These are phyloP conservation scores for Arthroderma uncinatum DNA, from an alignment of 2,329 filamentous ascomycete species.

Conservation along the genomic window DNA sequence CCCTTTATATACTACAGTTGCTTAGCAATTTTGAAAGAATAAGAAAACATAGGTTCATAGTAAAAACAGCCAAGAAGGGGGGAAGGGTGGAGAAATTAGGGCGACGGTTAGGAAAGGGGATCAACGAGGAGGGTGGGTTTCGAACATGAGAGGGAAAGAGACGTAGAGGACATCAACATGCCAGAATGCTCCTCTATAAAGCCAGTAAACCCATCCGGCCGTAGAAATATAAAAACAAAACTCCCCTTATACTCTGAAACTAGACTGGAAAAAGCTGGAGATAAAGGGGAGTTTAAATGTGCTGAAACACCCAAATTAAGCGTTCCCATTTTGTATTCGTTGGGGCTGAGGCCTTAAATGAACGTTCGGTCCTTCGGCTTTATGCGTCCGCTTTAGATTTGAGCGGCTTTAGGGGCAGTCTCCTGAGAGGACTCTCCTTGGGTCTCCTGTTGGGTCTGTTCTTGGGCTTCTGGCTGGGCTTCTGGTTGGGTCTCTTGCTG, in stretches of 20 bases:
- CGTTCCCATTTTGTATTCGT: not conserved
- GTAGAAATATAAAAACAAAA: not conserved
- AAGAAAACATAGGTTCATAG: not conserved
- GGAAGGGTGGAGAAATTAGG: not conserved
- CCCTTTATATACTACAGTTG: conserved; percentile 5
- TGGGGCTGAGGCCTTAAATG: not conserved
- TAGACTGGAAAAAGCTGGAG: not conserved
- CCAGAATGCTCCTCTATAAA: not conserved
- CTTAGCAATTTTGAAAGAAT: not conserved
- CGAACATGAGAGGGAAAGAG: not conserved
- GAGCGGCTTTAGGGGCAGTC: not conserved
- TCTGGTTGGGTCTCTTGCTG: not conserved
- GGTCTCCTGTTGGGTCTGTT: too few species aligned
- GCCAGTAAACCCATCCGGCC: not conserved
- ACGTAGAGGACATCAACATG: not conserved
- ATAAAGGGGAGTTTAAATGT: not conserved
- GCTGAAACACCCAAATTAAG: not conserved
- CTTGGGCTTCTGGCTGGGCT: too few species aligned
- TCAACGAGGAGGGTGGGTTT: not conserved
- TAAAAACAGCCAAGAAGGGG: not conserved
- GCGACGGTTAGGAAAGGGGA: not conserved
- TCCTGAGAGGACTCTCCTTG: not conserved
- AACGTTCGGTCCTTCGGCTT: not conserved
- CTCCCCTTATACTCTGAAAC: not conserved
- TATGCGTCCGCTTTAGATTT: not conserved